phyloP scores from a whole-genome alignment of 768 basidiomycete species.

The Neoboletus magnificus region DNA sequence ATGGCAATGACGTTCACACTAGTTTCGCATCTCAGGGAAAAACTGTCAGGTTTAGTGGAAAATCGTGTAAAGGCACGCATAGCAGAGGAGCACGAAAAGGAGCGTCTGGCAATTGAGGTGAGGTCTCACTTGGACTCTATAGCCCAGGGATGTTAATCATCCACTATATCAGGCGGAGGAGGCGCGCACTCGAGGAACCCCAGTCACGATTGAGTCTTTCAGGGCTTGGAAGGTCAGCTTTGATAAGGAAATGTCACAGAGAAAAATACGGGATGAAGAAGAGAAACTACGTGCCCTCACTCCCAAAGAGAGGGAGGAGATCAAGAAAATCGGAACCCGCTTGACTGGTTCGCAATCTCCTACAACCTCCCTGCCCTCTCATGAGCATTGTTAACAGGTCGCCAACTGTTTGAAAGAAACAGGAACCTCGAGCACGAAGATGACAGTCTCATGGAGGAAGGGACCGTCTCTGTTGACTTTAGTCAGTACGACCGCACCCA shows the following conservation, averaged over 20 bases:
- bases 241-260: conserved; percentile 59
- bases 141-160: not conserved
- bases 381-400: conserved; percentile 49
- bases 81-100: conserved; percentile 68
- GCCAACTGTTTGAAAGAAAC: conserved; percentile 89
- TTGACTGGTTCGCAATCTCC: conserved; percentile 55
- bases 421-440: conserved; percentile 69
- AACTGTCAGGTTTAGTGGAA: conserved; percentile 61
- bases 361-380: not conserved
- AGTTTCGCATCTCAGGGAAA: conserved; percentile 79
- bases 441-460: conserved; percentile 80
- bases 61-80: conserved; percentile 52
- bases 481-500: conserved; percentile 80
- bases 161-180: conserved; percentile 66
- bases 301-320: conserved; percentile 84
- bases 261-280: conserved; percentile 70
- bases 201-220: conserved; percentile 82
- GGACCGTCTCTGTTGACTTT: conserved; percentile 80
- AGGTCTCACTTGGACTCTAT: conserved; percentile 4
- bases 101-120: conserved; percentile 75
- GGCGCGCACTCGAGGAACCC: conserved; percentile 85
- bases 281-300: conserved; percentile 68
- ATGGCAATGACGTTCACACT: conserved; percentile 99
- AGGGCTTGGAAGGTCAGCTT: conserved; percentile 77
- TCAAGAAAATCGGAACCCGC: conserved; percentile 58